Evolutionary conservation across 495 filamentous ascomycete genomes (phyloP), one percentile per base, ranked within the genome.

Genomic region (Aspergillus mulundensis): DNA sequence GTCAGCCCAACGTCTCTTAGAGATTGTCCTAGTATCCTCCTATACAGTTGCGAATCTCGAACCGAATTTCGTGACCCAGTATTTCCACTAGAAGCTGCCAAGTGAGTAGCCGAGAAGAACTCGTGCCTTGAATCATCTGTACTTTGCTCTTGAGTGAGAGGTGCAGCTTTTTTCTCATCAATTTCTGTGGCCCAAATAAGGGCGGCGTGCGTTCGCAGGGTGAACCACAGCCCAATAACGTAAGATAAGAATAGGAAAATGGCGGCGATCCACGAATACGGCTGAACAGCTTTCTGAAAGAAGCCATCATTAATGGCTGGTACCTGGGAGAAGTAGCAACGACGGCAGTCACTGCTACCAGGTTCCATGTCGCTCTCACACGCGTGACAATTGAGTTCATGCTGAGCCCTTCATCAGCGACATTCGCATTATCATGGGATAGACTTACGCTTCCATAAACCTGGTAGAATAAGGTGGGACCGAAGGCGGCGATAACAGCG

Each of bases 401-500:
- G 95, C 87, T 90, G 38, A 50, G 60, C 39, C 8, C 1, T 14
- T 18, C 44, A 46, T 52, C 66, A 72, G 66, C 79, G 54, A 25
- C 5, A 18, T 32, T 0, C 36, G 38, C 25, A 45, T 16, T 8
- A 42, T 12, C 15, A 12, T 23, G 18, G 51, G 19, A 19, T 32
- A 53, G 20, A 79, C 86, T 77, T 79, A 90, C 87, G 54, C 91
- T 95, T 55, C 94, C 94, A 73, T 96, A 97, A 41, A 99, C 96
- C 63, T 97, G 91, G 71, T 97, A 99, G 73, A 99, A 99, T n/a
- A 97, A 77, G 0, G 94, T 97, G 5, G 94, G 94, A 1, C 91
- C 87, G 75, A 99, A 97, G n/a, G 92, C 92, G 51, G 89, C 95
- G 66, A 99, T 93, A 21, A 95, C 87, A 49, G 93, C 92, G 68